Base-by-base conservation (phyloP, 345 rosid species). In the Sisymbrium altissimum region DNA sequence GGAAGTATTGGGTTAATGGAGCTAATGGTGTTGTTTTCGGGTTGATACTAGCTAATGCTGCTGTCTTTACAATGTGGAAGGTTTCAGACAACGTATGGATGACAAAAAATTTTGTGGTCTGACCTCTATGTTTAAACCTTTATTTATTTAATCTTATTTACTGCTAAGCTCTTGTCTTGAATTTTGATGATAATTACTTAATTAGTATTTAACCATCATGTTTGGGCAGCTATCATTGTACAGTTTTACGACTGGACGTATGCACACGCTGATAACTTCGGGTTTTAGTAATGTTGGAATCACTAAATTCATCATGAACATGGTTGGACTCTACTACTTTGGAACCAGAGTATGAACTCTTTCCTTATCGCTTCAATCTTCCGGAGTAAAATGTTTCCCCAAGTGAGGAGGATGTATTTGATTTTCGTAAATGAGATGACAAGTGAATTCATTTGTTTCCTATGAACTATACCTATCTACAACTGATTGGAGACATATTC, bases 251-350 rank as follows among this genome's bases (percentile, higher is more conserved):
- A 68, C 58, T 58, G 91, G 94, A 21, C 86, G 79, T 48, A 15
- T 91, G 70, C 92, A 89, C 78, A 87, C 88, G 1, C 54, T 87
- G 72, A 72, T 91, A 80, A 90, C 96, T 67, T 84, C 86, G 40
- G 96, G 96, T 30, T 89, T 93, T 85, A 86, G 89, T 78, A 86
- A 93, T 81, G 40, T 78, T 67, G 83, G 65, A 50, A 9, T 15
- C 23, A 84, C 32, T 67, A 88, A 86, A 66, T 36, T 85, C 59
- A n/a, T 81, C 19, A 65, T 78, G 14, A 93, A 91, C 85, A 90
- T 90, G 96, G 46, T 89, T 59, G 96, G 88, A 55, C 91, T 90
- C 70, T 89, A 81, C 88, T 89, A 89, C 87, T 93, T 93, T 5
- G 94, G 97, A 46, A 62, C 71, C 54, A 83, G 68, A 79, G 98